Evolutionary conservation across 176 grass and related monocot species (phyloP).

Genomic region (Juncus effusus): DNA sequence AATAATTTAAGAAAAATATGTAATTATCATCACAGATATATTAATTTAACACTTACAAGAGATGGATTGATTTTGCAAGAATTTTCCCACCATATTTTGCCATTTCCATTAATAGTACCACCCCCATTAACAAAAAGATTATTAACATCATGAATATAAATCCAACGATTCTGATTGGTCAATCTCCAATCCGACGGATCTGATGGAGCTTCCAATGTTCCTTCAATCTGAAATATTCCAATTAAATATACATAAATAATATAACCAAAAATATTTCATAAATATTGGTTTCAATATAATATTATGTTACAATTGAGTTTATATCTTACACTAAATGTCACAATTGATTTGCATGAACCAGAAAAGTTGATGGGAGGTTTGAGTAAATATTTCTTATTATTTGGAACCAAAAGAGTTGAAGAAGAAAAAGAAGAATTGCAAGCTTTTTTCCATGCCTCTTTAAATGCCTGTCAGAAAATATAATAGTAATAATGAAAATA

Average conservation of each 20-base stretch:
- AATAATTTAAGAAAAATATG: not conserved
- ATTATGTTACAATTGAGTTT: not conserved
- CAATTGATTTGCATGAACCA: constrained; percentile 47
- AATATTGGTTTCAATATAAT: not conserved
- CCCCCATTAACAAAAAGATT: constrained; percentile 39
- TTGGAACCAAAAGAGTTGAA: constrained; percentile 32
- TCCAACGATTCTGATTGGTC: constrained; percentile 32
- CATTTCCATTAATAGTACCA: constrained; percentile 51
- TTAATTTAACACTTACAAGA: constrained; percentile 28
- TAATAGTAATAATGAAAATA: not conserved
- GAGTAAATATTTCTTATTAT: constrained; percentile 38
- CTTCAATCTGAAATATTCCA: constrained; percentile 30
- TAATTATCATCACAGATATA: not conserved
- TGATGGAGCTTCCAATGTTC: constrained; percentile 40
- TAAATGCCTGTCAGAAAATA: constrained; percentile 25
- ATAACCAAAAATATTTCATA: not conserved
- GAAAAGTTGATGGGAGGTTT: constrained; percentile 26
- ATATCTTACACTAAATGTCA: constrained; percentile 30
- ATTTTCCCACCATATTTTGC: constrained; percentile 50
- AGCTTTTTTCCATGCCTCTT: constrained; percentile 33
- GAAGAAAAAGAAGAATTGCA: constrained; percentile 40
- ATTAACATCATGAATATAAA: constrained; percentile 24
- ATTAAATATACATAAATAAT: not conserved
- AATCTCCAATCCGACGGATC: constrained; percentile 31
- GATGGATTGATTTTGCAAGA: constrained; percentile 55